Percentiles rank a stretch among this genome's conserved stretches.
These are phyloP conservation scores for Condylostoma magnum DNA, from an alignment of 169 alveolate genomes.

Conservation along the genomic window DNA sequence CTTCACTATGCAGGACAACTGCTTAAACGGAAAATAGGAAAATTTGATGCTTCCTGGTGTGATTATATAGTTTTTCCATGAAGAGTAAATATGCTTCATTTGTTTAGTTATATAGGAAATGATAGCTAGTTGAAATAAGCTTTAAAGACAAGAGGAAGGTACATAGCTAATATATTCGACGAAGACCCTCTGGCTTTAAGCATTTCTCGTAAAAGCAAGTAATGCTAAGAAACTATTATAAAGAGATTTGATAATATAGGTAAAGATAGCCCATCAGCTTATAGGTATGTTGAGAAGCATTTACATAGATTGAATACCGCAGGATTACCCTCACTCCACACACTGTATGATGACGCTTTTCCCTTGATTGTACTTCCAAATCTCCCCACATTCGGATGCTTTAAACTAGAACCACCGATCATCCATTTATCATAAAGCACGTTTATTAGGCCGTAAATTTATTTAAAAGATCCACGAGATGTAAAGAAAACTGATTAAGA, in stretches of 20 bases:
- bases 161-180: not conserved
- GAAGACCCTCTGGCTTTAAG: not conserved
- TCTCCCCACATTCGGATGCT: constrained; percentile 11
- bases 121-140: not conserved
- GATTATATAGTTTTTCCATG: not conserved
- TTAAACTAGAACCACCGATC: constrained; percentile 1
- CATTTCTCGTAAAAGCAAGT: not conserved
- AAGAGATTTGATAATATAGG: not conserved
- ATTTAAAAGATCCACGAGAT: not conserved
- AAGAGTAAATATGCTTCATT: not conserved
- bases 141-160: not conserved
- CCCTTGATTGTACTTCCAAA: not conserved
- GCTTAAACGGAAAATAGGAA: too few relatives aligned
- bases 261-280: not conserved
- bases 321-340: constrained; percentile 1
- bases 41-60: not conserved
- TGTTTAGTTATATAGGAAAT: not conserved
- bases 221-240: not conserved
- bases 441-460: not conserved
- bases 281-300: not conserved
- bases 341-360: constrained; percentile 20
- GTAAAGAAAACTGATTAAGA: not conserved
- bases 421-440: not conserved
- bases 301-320: not conserved
- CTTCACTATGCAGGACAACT: too few relatives aligned